These are phyloP conservation scores for Aspergillus arachidicola DNA, from an alignment of 2,329 filamentous ascomycete species.

Conservation along the genomic window DNA sequence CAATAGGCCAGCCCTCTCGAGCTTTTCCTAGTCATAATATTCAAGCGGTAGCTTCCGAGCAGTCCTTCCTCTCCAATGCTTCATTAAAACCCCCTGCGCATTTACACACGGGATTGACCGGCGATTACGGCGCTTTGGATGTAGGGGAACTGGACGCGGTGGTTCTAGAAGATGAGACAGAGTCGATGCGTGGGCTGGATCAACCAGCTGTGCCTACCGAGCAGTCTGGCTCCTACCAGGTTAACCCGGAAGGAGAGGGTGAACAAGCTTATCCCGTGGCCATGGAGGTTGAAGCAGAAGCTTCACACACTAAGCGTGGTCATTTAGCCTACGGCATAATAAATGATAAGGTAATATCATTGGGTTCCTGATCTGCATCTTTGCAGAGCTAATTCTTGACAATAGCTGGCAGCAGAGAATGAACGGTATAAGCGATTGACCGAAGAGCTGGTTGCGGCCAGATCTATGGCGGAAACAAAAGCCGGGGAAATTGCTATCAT, in stretches of 20 bases:
- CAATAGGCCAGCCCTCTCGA: slow-evolving; percentile 6
- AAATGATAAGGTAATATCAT: slow-evolving; percentile 29
- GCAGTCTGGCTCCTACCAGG: slow-evolving; percentile 8
- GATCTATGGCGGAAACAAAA: slow-evolving; percentile 51
- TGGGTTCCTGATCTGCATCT: too few relatives aligned
- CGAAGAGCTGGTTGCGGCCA: slow-evolving; percentile 43
- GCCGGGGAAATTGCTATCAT: slow-evolving; percentile 65
- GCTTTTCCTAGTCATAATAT: not conserved
- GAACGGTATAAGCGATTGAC: slow-evolving; percentile 43
- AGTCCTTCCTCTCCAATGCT: slow-evolving; percentile 14
- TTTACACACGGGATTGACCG: slow-evolving; percentile 39
- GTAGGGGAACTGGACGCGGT: slow-evolving; percentile 48
- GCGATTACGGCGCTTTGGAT: slow-evolving; percentile 46
- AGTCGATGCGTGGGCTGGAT: slow-evolving; percentile 13
- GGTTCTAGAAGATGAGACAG: slow-evolving; percentile 41
- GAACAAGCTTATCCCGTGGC: slow-evolving; percentile 8
- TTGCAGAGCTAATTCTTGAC: slow-evolving; percentile 12
- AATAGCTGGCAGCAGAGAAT: slow-evolving; percentile 43
- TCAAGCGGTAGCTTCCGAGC: slow-evolving; percentile 4
- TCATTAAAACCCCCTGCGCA: slow-evolving; percentile 31
- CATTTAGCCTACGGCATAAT: slow-evolving; percentile 20
- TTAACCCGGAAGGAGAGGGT: slow-evolving; percentile 22
- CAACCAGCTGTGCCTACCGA: slow-evolving; percentile 14
- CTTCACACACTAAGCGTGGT: slow-evolving; percentile 10
- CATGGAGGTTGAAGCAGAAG: slow-evolving; percentile 23